Evolutionary conservation across 108 stramenopile genomes (phyloP).

Genomic region (Fragilaria crotonensis): DNA sequence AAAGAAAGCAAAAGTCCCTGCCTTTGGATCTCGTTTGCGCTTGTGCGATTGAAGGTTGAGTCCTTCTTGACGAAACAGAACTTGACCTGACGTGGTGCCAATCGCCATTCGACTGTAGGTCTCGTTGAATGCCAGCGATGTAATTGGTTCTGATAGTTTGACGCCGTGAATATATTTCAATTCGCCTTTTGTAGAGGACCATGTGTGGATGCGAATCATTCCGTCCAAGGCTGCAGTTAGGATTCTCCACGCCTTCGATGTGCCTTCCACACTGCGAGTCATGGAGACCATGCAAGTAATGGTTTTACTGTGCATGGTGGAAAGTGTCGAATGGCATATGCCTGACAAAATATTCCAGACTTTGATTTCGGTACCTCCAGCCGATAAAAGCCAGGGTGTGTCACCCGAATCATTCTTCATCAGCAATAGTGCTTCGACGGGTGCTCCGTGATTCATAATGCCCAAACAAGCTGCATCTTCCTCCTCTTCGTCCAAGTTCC

Average conservation of each 20-base stretch:
- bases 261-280: conserved; percentile 8
- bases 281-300: conserved; percentile 57
- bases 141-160: conserved; percentile 48
- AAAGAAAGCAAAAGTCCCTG: conserved; percentile 74
- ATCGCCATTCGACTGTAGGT: conserved; percentile 55
- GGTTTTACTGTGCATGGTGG: conserved; percentile 76
- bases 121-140: conserved; percentile 43
- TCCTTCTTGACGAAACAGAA: conserved; percentile 49
- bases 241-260: conserved; percentile 34
- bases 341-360: conserved; percentile 76
- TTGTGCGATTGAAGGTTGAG: conserved; percentile 26
- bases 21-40: conserved; percentile 52
- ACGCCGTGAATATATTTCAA: conserved; percentile 63
- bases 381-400: conserved; percentile 59
- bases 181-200: conserved; percentile 30
- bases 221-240: conserved; percentile 72
- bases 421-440: conserved; percentile 67
- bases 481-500: conserved; percentile 40
- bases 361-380: conserved; percentile 72
- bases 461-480: conserved; percentile 34
- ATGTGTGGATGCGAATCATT: conserved; percentile 62
- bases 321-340: conserved; percentile 38
- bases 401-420: conserved; percentile 30
- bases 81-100: conserved; percentile 58
- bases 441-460: conserved; percentile 65